These are phyloP conservation scores for Plicaturopsis crispa DNA, from an alignment of 768 basidiomycete species.

Conservation along the genomic window DNA sequence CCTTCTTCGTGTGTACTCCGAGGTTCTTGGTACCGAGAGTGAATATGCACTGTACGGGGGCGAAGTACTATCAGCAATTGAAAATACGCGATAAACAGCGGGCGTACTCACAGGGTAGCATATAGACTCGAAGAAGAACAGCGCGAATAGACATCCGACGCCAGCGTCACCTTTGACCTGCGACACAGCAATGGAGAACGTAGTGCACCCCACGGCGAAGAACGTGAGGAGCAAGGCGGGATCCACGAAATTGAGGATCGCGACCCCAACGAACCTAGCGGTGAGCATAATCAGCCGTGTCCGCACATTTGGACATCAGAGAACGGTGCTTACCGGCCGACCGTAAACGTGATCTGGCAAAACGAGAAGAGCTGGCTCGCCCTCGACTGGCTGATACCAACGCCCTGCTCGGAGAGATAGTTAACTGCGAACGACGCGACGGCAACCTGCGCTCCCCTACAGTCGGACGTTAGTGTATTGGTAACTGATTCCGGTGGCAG, in stretches of 20 bases:
- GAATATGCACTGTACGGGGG: conserved; percentile 40
- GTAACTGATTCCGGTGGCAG: not conserved
- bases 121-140: conserved; percentile 75
- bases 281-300: too few relatives aligned
- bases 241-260: conserved; percentile 54
- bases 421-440: conserved; percentile 66
- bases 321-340: conserved; percentile 37
- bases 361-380: conserved; percentile 66
- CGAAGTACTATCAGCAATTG: not conserved
- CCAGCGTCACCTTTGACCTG: conserved; percentile 45
- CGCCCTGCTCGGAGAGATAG: conserved; percentile 56
- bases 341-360: conserved; percentile 62
- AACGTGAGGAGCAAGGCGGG: conserved; percentile 53
- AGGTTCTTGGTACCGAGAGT: conserved; percentile 60
- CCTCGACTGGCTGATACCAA: conserved; percentile 40
- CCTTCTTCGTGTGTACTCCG: conserved; percentile 50
- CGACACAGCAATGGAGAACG: conserved; percentile 45
- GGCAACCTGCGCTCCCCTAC: conserved; percentile 61
- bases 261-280: conserved; percentile 52
- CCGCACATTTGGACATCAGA: conserved; percentile 9
- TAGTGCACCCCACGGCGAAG: conserved; percentile 43
- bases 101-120: conserved; percentile 47
- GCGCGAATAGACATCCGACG: conserved; percentile 50
- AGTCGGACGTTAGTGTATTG: conserved; percentile 19
- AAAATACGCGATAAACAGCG: not conserved